Conservation (phyloP, 169 alveolate species). For the Plasmodium vivax region DNA sequence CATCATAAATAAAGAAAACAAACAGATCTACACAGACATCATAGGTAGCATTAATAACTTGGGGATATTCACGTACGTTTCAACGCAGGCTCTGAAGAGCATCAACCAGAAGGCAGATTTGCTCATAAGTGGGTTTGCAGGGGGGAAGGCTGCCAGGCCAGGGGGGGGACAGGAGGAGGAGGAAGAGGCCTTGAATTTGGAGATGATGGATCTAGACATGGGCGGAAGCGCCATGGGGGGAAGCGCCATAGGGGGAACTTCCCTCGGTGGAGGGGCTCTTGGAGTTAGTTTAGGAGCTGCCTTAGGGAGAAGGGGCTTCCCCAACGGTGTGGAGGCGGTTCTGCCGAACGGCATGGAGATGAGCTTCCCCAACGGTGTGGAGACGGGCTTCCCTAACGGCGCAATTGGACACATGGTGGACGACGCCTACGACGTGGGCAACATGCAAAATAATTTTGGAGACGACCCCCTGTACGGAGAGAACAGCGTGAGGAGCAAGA, state of each 20-base stretch:
- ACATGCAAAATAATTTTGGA: neutral
- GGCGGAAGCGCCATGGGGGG: neutral
- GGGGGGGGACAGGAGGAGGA: conserved; percentile 8
- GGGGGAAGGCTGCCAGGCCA: neutral
- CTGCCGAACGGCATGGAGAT: neutral
- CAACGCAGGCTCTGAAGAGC: conserved; percentile 62
- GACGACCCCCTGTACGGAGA: neutral
- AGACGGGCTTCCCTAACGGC: neutral
- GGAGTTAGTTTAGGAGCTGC: neutral
- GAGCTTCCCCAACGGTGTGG: neutral
- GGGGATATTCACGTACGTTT: conserved; percentile 47
- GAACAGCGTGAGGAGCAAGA: neutral
- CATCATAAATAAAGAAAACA: conserved; percentile 39
- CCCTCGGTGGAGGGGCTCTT: neutral
- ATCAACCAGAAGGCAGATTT: conserved; percentile 22
- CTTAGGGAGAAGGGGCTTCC: neutral
- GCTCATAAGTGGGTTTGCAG: neutral
- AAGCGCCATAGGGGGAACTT: neutral
- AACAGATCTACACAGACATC: conserved; percentile 51
- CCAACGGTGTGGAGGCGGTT: neutral
- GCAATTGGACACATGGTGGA: neutral
- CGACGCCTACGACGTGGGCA: neutral
- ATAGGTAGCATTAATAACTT: conserved; percentile 37
- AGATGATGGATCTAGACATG: neutral
- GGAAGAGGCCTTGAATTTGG: too few relatives aligned